These are phyloP conservation scores for Apostasia ramifera DNA, from an alignment of 106 monocot species.

Conservation along the genomic window DNA sequence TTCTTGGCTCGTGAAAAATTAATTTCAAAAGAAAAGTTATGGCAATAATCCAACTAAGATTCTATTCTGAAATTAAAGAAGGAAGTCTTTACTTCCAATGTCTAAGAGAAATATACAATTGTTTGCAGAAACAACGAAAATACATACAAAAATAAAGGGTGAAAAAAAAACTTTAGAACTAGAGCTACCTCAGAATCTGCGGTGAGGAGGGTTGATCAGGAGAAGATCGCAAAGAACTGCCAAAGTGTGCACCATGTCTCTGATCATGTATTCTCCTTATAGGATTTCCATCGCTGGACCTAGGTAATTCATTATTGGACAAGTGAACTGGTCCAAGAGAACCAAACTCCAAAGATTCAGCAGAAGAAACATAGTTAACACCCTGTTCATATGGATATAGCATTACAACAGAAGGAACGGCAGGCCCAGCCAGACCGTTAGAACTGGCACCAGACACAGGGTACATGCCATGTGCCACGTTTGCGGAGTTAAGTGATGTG, in stretches of 20 bases:
- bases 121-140: conserved; percentile 2
- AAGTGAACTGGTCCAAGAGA: conserved; percentile 42
- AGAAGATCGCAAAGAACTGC: conserved; percentile 35
- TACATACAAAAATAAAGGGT: not conserved
- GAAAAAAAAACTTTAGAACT: not conserved
- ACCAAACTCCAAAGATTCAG: conserved; percentile 62
- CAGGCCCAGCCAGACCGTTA: conserved; percentile 21
- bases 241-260: conserved; percentile 24
- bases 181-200: conserved; percentile 32
- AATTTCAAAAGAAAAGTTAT: too few species aligned
- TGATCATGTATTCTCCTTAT: conserved; percentile 30
- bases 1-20: too few species aligned
- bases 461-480: conserved; percentile 32
- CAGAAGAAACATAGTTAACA: conserved; percentile 20
- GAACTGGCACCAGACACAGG: conserved; percentile 23
- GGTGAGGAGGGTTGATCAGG: conserved; percentile 66
- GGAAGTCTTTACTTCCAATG: not conserved
- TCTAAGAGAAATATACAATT: conserved; percentile 6
- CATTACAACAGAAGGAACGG: conserved; percentile 41
- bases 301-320: conserved; percentile 19
- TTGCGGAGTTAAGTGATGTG: conserved; percentile 13
- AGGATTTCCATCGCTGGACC: conserved; percentile 15
- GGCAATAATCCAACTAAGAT: not conserved
- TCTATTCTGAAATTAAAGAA: not conserved
- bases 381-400: conserved; percentile 44